Base-by-base conservation (phyloP, 2,329 filamentous ascomycete species). In the Aureobasidium sp. region DNA sequence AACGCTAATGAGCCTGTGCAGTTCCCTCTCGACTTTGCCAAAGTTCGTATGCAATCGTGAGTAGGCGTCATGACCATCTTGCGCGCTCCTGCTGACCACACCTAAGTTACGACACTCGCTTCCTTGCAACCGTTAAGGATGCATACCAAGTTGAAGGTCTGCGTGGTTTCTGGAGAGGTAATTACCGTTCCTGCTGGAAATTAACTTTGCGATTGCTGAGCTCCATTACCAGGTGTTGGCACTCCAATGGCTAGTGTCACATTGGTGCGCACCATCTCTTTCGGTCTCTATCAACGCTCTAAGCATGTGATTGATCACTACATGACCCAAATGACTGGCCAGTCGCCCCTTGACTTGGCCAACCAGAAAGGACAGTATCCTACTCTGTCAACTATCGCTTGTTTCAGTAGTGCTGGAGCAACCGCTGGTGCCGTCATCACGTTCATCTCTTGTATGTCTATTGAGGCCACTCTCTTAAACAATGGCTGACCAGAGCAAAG, bases 1-100 rank as follows among this genome's bases (percentile, higher is more conserved):
- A 13, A 49, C 36, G 58, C 49, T 59, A 45, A 66, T 41, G 21
- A 14, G 34, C 16, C 39, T 37, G 25, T 61, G 34, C 58, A 81
- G 78, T 95, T 93, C 71, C 90, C 90, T 27, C 83, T 95, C 67
- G 90, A 95, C 74, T 93, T 90, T 69, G 87, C 93, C 72, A 95
- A 95, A 79, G 92, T 89, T 61, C 88, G 90, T 70, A 90, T 94
- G 85, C 90, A 95, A 78, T 89, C 88, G 66, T 77, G 74, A 64
- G 75, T 67, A 49, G 32, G 54, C 27, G 27, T 57, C 34, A 37
- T 9, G n/a, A 13, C 2, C 16, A 16, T 30, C 13, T 34, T 14
- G 29, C 8, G 6, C 14, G 32, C 42, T 11, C 16, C 25, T 42
- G 25, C 59, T 61, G n/a, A 61, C 42, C 9, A n/a, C 3, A n/a